Evolutionary conservation across 345 rosid genomes (phyloP).

Genomic region (Physaria fendleri): DNA sequence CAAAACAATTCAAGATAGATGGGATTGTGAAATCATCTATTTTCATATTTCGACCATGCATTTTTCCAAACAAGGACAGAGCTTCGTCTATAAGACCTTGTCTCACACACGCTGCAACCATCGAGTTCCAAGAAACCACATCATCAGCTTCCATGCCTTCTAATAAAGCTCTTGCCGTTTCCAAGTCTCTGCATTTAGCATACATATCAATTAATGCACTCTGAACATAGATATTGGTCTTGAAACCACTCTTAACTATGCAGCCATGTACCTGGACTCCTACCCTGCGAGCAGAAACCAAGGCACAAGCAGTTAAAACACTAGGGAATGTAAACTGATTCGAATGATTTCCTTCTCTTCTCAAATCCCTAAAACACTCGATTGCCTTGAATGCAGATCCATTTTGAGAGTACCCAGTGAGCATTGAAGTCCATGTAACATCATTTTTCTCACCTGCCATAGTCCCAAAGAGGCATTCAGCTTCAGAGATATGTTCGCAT

Average conservation of each 20-base stretch:
- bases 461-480: constrained; percentile 51
- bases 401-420: constrained; percentile 63
- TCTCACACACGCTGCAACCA: constrained; percentile 70
- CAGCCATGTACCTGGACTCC: constrained; percentile 76
- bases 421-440: constrained; percentile 87
- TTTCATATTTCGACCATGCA: constrained; percentile 53
- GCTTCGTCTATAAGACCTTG: constrained; percentile 63
- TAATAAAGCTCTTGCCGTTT: constrained; percentile 44
- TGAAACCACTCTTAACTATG: constrained; percentile 60
- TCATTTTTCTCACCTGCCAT: constrained; percentile 40
- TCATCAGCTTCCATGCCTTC: constrained; percentile 48
- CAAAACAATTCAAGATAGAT: constrained; percentile 60
- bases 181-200: constrained; percentile 65
- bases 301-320: constrained; percentile 64
- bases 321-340: constrained; percentile 85
- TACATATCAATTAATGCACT: constrained; percentile 84
- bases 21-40: constrained; percentile 65
- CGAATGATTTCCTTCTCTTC: constrained; percentile 41
- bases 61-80: constrained; percentile 46
- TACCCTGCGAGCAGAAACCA: constrained; percentile 38
- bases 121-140: constrained; percentile 73
- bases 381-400: constrained; percentile 55
- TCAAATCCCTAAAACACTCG: constrained; percentile 55
- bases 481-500: constrained; percentile 57
- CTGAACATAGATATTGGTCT: constrained; percentile 57